phyloP scores from a whole-genome alignment of 345 rosid species.

The Raphanus raphanistrum region DNA sequence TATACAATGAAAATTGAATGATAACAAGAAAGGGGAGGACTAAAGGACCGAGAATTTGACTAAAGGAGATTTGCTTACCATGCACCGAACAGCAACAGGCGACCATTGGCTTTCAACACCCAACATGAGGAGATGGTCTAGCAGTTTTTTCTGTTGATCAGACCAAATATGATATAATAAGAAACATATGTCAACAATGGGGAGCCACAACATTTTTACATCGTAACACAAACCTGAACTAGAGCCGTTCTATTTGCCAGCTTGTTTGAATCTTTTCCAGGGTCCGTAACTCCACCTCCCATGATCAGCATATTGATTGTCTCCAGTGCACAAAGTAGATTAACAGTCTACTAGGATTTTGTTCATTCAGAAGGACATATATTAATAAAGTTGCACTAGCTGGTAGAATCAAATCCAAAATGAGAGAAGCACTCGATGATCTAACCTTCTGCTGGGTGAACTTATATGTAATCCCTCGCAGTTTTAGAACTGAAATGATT shows the following conservation, averaged over 20 bases:
- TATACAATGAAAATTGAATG: neutral
- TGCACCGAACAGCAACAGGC: conserved; percentile 82
- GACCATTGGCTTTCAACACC: conserved; percentile 98
- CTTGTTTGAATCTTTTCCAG: conserved; percentile 74
- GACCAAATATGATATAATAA: conserved; percentile 34
- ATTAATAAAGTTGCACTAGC: conserved; percentile 46
- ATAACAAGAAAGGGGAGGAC: conserved; percentile 18
- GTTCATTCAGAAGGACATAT: conserved; percentile 44
- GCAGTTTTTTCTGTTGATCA: conserved; percentile 60
- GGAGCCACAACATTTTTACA: conserved; percentile 1
- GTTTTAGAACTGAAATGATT: conserved; percentile 67
- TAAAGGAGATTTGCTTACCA: conserved; percentile 48
- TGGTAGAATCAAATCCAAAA: conserved; percentile 14
- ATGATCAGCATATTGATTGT: conserved; percentile 77
- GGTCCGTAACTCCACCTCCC: conserved; percentile 70
- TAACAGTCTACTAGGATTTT: conserved; percentile 92
- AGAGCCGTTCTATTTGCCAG: conserved; percentile 75
- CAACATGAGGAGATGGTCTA: conserved; percentile 82
- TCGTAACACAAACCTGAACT: conserved; percentile 69
- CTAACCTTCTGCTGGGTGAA: conserved; percentile 98
- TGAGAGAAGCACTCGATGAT: conserved; percentile 39
- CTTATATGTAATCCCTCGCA: conserved; percentile 74
- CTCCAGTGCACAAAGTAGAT: conserved; percentile 78
- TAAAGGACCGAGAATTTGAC: neutral
- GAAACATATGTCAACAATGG: neutral